Evolutionary conservation across 306 rosid species (phyloP).

Genomic region (Crotalaria pallida): DNA sequence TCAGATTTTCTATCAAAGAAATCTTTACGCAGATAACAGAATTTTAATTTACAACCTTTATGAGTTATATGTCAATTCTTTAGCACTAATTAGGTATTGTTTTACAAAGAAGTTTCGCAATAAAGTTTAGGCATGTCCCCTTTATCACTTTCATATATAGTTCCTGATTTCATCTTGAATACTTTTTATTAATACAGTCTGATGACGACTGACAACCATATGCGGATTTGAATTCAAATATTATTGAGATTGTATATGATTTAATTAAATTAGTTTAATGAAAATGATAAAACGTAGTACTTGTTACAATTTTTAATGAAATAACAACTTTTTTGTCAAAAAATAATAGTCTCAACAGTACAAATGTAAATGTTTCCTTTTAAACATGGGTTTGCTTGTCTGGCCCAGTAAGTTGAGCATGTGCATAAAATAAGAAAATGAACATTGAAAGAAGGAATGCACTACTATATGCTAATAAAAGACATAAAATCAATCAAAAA

Average conservation of each 20-base stretch:
- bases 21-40: too few species aligned
- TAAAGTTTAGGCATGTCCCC: background rate
- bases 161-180: constrained; percentile 5
- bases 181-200: background rate
- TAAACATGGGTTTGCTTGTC: background rate
- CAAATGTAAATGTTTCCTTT: background rate
- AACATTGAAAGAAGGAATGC: background rate
- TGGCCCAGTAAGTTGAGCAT: background rate
- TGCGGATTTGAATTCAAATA: constrained; percentile 2
- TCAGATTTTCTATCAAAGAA: too few species aligned
- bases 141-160: background rate
- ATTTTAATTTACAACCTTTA: too few species aligned
- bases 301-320: too few species aligned
- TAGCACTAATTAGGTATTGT: constrained; percentile 1
- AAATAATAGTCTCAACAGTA: too few species aligned
- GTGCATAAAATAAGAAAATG: background rate
- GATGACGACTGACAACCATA: background rate
- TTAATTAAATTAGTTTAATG: background rate
- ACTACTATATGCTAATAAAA: background rate
- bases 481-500: background rate
- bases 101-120: background rate
- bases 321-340: too few species aligned
- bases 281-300: background rate
- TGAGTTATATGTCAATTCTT: too few species aligned
- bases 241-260: background rate